These are phyloP conservation scores for Aspergillus novoparasiticus DNA, from an alignment of 2,329 filamentous ascomycete species.

Conservation along the genomic window DNA sequence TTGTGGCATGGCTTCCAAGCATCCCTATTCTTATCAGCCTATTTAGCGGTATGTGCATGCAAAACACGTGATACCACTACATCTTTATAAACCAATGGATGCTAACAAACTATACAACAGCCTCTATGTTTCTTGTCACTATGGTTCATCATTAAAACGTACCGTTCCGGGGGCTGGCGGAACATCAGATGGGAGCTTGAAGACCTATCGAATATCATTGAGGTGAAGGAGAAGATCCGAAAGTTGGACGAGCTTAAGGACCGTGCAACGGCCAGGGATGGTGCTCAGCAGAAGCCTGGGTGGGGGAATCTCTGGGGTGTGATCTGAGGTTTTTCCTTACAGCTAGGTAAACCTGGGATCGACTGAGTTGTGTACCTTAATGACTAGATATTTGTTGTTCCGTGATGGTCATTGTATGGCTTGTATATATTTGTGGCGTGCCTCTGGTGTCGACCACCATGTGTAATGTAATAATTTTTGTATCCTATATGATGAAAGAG, in stretches of 20 bases:
- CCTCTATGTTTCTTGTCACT: constrained; percentile 33
- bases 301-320: constrained; percentile 21
- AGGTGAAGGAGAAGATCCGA: constrained; percentile 32
- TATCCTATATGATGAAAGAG: no score
- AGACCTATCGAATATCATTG: constrained; percentile 32
- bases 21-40: constrained; percentile 42
- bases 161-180: constrained; percentile 15
- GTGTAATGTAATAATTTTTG: no score
- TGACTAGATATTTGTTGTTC: no score
- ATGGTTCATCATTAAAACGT: constrained; percentile 31
- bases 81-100: background rate
- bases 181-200: constrained; percentile 33
- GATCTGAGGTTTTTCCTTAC: background rate
- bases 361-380: no score
- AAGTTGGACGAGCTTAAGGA: constrained; percentile 34
- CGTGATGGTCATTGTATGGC: no score
- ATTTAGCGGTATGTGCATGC: constrained; percentile 38
- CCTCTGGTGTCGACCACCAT: no score
- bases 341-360: background rate
- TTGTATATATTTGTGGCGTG: no score
- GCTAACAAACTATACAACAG: constrained; percentile 16
- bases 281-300: constrained; percentile 1
- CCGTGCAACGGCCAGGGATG: constrained; percentile 16
- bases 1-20: constrained; percentile 41
- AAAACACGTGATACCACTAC: background rate